These are phyloP conservation scores for Boletus vermiculosoides DNA, from an alignment of 768 basidiomycete species.

Conservation along the genomic window DNA sequence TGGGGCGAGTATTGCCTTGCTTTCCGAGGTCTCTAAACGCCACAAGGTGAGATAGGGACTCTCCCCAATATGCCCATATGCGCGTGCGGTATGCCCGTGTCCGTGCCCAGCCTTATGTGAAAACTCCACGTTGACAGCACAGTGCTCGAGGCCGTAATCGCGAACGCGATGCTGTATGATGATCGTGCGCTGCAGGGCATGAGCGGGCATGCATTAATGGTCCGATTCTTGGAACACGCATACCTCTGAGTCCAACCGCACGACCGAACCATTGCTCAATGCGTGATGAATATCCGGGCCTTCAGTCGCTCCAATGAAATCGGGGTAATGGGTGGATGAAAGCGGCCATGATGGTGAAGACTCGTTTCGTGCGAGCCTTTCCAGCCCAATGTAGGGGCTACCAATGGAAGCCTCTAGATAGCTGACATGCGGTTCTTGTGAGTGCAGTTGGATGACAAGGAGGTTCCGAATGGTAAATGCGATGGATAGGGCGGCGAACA, in stretches of 20 bases:
- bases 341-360: constrained; percentile 31
- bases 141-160: constrained; percentile 25
- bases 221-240: neutral
- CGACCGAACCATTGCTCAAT: constrained; percentile 21
- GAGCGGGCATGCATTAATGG: neutral
- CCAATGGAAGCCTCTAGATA: constrained; percentile 13
- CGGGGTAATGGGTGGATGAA: constrained; percentile 19
- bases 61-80: constrained; percentile 15
- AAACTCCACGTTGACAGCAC: constrained; percentile 13
- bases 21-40: constrained; percentile 15
- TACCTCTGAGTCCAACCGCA: constrained; percentile 20
- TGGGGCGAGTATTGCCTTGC: constrained; percentile 5
- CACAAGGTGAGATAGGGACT: constrained; percentile 17
- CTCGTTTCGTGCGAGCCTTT: constrained; percentile 23
- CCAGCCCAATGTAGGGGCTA: constrained; percentile 25
- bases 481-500: constrained; percentile 18
- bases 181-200: constrained; percentile 12
- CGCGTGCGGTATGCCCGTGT: constrained; percentile 9
- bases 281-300: constrained; percentile 4
- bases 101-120: neutral
- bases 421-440: neutral
- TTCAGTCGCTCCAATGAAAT: constrained; percentile 21
- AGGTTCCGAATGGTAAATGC: constrained; percentile 22
- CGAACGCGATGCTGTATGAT: constrained; percentile 25
- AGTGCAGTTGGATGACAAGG: constrained; percentile 10